Conservation (phyloP, 139 green algal species). For the Auxenochlorella pyrenoidosa region DNA sequence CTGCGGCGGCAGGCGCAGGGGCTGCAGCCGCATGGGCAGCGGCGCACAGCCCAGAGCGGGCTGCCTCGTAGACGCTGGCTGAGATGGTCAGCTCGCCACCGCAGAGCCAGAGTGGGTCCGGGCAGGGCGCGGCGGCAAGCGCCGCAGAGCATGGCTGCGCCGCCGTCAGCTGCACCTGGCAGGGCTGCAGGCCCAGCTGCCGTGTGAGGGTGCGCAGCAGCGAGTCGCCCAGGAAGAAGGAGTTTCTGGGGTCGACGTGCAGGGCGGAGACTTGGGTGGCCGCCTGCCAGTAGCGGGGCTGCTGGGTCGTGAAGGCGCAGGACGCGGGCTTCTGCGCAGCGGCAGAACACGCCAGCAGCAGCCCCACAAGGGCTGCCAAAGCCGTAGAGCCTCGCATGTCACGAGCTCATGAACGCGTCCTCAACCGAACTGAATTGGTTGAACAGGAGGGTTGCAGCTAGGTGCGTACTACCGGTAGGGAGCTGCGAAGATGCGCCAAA, state of each 20-base stretch:
- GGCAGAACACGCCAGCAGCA: neutral
- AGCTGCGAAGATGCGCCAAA: too few relatives aligned
- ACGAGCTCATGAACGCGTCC: too few relatives aligned
- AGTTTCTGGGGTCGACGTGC: neutral
- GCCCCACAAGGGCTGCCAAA: neutral
- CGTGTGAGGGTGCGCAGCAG: slow-evolving; percentile 31
- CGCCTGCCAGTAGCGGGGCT: slow-evolving; percentile 16
- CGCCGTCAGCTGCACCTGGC: slow-evolving; percentile 38
- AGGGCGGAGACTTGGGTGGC: slow-evolving; percentile 8
- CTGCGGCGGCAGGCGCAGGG: neutral
- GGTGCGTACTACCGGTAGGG: too few relatives aligned
- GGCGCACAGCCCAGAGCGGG: slow-evolving; percentile 21
- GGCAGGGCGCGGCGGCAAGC: slow-evolving; percentile 23
- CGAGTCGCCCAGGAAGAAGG: slow-evolving; percentile 38
- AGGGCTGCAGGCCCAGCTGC: slow-evolving; percentile 37
- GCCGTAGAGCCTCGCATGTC: neutral
- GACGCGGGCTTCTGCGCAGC: neutral
- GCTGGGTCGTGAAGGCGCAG: neutral
- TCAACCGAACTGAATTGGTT: too few relatives aligned
- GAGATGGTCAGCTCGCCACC: slow-evolving; percentile 12
- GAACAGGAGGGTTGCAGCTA: too few relatives aligned
- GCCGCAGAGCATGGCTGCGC: slow-evolving; percentile 1
- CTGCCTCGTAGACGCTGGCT: slow-evolving; percentile 34
- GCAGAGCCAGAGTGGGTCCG: slow-evolving; percentile 32
- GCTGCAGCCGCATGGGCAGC: neutral